Base-by-base conservation (phyloP, 2,329 filamentous ascomycete species). In the Keithomyces neogunnii region DNA sequence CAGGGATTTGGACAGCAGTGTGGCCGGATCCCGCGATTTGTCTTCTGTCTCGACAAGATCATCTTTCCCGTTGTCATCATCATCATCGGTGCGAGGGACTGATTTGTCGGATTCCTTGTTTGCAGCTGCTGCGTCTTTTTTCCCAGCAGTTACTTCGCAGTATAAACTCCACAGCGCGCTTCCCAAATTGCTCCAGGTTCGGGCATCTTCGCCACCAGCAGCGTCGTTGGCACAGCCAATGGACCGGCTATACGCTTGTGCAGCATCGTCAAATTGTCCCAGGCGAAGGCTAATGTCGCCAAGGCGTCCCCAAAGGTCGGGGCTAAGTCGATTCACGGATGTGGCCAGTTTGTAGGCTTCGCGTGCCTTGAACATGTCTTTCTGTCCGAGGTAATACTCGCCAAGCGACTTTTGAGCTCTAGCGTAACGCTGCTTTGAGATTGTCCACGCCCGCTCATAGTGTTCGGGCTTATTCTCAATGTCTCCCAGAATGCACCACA, bases 151-250 rank as follows among this genome's bases (percentile, higher is more conserved):
- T 0, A 74, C 66, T 59, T 82, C 78, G 43, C 72, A 76, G 67
- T 80, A 90, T 55, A 86, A 72, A 53, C 83, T 85, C 57, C 88
- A 80, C 1, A 97, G 77, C 0, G 92, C 85, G 2, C 87, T 90
- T 0, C 91, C 93, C 28, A 99, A 77, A 63, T 99, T 99, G 61
- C 88, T 95, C 89, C 93, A 99, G 0, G 89, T 89, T 62, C 95
- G 84, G 0, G 91, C 92, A 63, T 96, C 91, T 49, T 86, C 84
- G 30, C 95, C 91, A 46, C 96, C 93, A 9, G 88, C 78, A 1
- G 67, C 67, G 33, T 76, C 75, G 33, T 72, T 75, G 0, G 76
- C 72, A 5, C 72, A 69, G 58, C 88, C 84, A 9, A 99, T 91
- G 7, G 86, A 86, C 28, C 90, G 80, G 7, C 84, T 83, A 66